phyloP scores from a whole-genome alignment of 228 moss, liverwort and hornwort genomes.

The Sphagnum magellanicum region DNA sequence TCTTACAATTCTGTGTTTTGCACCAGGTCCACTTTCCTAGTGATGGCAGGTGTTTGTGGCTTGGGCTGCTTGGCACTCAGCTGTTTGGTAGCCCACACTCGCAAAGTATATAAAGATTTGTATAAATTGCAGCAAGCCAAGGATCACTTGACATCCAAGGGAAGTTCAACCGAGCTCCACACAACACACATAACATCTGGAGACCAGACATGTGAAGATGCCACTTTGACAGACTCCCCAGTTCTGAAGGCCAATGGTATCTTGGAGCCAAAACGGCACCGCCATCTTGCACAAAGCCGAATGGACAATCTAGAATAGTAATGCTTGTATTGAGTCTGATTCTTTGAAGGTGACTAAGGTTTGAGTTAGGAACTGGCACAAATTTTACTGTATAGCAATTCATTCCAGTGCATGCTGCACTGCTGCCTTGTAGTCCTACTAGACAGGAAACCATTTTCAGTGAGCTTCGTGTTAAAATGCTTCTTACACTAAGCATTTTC shows the following conservation, averaged over 20 bases:
- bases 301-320: conserved; percentile 30
- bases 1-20: neutral
- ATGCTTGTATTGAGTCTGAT: no score
- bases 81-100: conserved; percentile 66
- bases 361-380: no score
- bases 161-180: conserved; percentile 25
- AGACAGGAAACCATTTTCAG: no score
- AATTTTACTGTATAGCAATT: no score
- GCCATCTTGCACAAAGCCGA: conserved; percentile 52
- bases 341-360: no score
- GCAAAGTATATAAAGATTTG: conserved; percentile 76
- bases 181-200: conserved; percentile 20
- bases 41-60: conserved; percentile 86
- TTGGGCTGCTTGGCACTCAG: conserved; percentile 70
- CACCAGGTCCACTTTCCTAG: conserved; percentile 71
- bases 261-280: conserved; percentile 70
- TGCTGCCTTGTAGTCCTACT: no score
- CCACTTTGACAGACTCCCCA: conserved; percentile 38
- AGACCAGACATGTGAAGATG: conserved; percentile 33
- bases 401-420: no score
- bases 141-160: conserved; percentile 21
- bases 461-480: no score
- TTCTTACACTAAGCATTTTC: no score
- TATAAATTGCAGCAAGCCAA: conserved; percentile 71
- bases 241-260: conserved; percentile 36